Conservation (phyloP, 1,139 yeast species). For the Yamadazyma dushanensis region DNA sequence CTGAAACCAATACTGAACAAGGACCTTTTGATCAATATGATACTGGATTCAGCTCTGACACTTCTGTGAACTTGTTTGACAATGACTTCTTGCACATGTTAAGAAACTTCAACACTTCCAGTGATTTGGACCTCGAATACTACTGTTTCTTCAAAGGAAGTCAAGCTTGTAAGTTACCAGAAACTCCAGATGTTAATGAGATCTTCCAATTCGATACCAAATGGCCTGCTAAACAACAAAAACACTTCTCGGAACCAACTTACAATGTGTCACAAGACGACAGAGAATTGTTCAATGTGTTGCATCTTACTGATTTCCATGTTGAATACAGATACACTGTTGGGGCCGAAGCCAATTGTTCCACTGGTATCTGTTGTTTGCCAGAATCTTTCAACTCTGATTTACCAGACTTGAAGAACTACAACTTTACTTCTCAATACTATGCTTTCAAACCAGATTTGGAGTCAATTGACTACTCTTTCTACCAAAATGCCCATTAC, state of each 20-base stretch:
- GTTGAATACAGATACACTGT: constrained; percentile 54
- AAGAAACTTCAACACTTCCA: constrained; percentile 34
- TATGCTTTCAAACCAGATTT: constrained; percentile 19
- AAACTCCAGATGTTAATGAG: constrained; percentile 27
- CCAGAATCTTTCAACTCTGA: constrained; percentile 36
- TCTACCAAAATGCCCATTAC: constrained; percentile 38
- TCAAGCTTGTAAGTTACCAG: constrained; percentile 29
- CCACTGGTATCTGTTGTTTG: constrained; percentile 51
- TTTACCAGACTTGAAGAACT: constrained; percentile 21
- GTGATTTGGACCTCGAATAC: constrained; percentile 35
- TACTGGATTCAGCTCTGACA: constrained; percentile 23
- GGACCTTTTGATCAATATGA: constrained; percentile 20
- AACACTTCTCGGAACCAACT: constrained; percentile 25
- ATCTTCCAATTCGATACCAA: constrained; percentile 26
- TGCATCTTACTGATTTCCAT: constrained; percentile 68
- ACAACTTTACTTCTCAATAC: constrained; percentile 36
- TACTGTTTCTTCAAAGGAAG: constrained; percentile 31
- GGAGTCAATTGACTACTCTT: constrained; percentile 19
- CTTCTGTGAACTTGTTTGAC: constrained; percentile 36
- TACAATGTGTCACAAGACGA: constrained; percentile 16
- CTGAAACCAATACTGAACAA: constrained; percentile 24
- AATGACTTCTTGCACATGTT: constrained; percentile 42
- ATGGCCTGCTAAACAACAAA: constrained; percentile 33
- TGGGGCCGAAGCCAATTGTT: constrained; percentile 64
- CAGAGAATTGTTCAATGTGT: constrained; percentile 50